Evolutionary conservation across 208 protist genomes (phyloP).

Genomic region (Leishmania lainsoni): DNA sequence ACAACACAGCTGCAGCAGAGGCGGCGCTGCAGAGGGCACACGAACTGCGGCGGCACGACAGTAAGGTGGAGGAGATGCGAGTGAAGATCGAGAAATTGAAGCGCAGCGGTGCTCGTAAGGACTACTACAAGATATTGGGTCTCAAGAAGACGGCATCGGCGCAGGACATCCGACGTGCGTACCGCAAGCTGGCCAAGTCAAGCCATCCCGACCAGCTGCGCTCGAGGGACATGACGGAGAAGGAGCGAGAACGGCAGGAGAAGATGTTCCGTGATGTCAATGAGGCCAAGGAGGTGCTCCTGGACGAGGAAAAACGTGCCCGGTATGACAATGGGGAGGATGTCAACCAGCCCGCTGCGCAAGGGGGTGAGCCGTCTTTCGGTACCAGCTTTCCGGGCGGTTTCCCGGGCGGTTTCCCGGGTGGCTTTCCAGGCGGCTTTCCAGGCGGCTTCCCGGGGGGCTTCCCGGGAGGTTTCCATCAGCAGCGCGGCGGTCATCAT

Average conservation of each 20-base stretch:
- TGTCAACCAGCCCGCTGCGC: constrained; percentile 67
- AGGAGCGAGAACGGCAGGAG: constrained; percentile 76
- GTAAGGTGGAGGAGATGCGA: constrained; percentile 39
- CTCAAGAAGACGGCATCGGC: constrained; percentile 77
- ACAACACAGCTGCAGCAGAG: constrained; percentile 69
- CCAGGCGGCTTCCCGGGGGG: background rate
- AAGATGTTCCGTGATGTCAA: constrained; percentile 89
- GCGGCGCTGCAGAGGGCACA: constrained; percentile 48
- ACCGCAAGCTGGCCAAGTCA: constrained; percentile 87
- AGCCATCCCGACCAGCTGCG: constrained; percentile 90
- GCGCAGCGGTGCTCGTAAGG: constrained; percentile 65
- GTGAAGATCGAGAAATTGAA: constrained; percentile 67
- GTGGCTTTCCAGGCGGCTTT: constrained; percentile 23
- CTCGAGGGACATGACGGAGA: constrained; percentile 65
- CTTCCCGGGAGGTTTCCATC: constrained; percentile 29
- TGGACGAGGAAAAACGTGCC: constrained; percentile 84
- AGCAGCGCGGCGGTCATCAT: constrained; percentile 28
- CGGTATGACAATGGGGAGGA: constrained; percentile 92
- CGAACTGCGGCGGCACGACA: constrained; percentile 31
- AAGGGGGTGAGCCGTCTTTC: constrained; percentile 49
- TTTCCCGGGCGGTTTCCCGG: constrained; percentile 20
- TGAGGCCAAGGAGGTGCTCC: constrained; percentile 90
- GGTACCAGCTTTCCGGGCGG: constrained; percentile 27
- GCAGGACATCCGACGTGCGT: constrained; percentile 90
- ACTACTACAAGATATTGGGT: constrained; percentile 94